Conservation (phyloP, 306 rosid species). For the Cucumis sativus region Cucumber_9930_V3 NC_026657.2:34067501-34068000, state of each 20-base stretch:
- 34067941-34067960: conserved; percentile 52
- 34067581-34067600: no score
- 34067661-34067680: conserved; percentile 36
- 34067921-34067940: conserved; percentile 70
- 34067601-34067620: conserved; percentile 32
- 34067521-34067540: no score
- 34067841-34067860: conserved; percentile 30
- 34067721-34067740: conserved; percentile 41
- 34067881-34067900: conserved; percentile 58
- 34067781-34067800: conserved; percentile 41
- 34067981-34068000: no score
- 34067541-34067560: no score
- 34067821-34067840: conserved; percentile 31
- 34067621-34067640: conserved; percentile 43
- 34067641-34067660: conserved; percentile 28
- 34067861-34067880: conserved; percentile 41
- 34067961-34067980: conserved; percentile 36
- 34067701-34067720: conserved; percentile 57
- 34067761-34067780: conserved; percentile 19
- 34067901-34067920: conserved; percentile 38
- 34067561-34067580: no score
- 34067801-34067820: conserved; percentile 35
- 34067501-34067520: no score
- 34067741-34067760: conserved; percentile 47
- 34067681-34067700: conserved; percentile 34